Conservation (phyloP, 305 asterid species). For the Euphrasia arctica region DNA sequence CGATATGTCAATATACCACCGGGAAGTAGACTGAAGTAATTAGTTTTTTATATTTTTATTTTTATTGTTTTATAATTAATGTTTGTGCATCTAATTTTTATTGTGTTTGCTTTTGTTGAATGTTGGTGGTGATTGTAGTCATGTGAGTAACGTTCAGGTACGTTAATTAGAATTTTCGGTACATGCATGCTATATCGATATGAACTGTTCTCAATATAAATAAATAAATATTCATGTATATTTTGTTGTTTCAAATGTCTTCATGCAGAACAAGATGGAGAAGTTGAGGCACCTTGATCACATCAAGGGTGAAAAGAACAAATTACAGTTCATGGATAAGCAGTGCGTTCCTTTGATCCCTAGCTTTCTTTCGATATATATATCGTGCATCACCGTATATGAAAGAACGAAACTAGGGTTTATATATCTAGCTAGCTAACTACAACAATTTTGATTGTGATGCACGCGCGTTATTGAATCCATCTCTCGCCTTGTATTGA, state of each 20-base stretch:
- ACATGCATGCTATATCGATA: background rate
- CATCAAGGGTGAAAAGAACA: constrained; percentile 42
- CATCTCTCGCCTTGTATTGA: too few species aligned
- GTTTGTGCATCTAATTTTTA: background rate
- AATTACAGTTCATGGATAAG: constrained; percentile 43
- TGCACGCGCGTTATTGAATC: constrained; percentile 7
- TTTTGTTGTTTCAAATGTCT: background rate
- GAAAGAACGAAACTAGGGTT: too few species aligned
- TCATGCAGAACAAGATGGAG: constrained; percentile 45
- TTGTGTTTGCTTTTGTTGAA: background rate
- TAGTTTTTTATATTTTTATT: background rate
- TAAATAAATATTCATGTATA: background rate
- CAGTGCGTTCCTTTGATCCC: constrained; percentile 31
- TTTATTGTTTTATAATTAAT: background rate
- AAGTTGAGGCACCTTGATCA: constrained; percentile 43
- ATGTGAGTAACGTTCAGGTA: constrained; percentile 54
- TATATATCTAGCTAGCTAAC: background rate
- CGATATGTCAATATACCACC: constrained; percentile 48
- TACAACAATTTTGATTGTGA: background rate
- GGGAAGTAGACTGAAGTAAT: constrained; percentile 45
- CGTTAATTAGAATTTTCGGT: background rate
- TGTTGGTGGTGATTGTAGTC: constrained; percentile 29
- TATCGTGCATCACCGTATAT: too few species aligned
- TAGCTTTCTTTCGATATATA: constrained; percentile 7
- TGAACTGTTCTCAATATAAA: background rate